Evolutionary conservation across 2,329 filamentous ascomycete genomes (phyloP).

Genomic region (Cadophora sp.): DNA sequence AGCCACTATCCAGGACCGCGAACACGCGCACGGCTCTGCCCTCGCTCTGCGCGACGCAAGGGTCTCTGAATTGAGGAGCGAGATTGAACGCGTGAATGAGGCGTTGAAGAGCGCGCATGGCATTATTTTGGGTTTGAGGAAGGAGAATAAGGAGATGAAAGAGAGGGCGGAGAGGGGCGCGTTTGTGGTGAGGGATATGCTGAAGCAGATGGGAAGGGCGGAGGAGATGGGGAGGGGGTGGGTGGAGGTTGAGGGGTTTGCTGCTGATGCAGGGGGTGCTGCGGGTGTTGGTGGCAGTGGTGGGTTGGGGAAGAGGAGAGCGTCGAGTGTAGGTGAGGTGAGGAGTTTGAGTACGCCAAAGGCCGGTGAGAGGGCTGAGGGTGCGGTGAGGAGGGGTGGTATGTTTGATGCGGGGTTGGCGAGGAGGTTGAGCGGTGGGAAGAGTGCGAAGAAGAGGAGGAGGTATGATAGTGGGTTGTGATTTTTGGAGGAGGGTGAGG

Average conservation of each 20-base stretch:
- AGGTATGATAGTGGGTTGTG: constrained; percentile 62
- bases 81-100: constrained; percentile 55
- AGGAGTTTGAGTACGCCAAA: not conserved
- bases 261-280: constrained; percentile 18
- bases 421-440: constrained; percentile 40
- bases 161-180: constrained; percentile 55
- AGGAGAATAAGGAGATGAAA: constrained; percentile 55
- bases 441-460: constrained; percentile 49
- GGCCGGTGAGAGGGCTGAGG: not conserved
- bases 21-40: constrained; percentile 49
- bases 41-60: constrained; percentile 59
- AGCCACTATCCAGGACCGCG: constrained; percentile 19
- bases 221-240: constrained; percentile 55
- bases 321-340: constrained; percentile 4
- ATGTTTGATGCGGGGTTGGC: constrained; percentile 35
- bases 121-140: constrained; percentile 52
- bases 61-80: constrained; percentile 54
- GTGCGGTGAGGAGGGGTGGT: constrained; percentile 30
- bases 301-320: constrained; percentile 7
- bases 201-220: constrained; percentile 57
- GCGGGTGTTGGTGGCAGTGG: too few relatives aligned
- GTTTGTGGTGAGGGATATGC: constrained; percentile 56
- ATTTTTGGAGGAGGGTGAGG: constrained; percentile 57
- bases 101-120: constrained; percentile 55
- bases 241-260: constrained; percentile 39